Base-by-base conservation (phyloP, 164 flowering plant species). In the Tetrastigma voinierianum region DNA sequence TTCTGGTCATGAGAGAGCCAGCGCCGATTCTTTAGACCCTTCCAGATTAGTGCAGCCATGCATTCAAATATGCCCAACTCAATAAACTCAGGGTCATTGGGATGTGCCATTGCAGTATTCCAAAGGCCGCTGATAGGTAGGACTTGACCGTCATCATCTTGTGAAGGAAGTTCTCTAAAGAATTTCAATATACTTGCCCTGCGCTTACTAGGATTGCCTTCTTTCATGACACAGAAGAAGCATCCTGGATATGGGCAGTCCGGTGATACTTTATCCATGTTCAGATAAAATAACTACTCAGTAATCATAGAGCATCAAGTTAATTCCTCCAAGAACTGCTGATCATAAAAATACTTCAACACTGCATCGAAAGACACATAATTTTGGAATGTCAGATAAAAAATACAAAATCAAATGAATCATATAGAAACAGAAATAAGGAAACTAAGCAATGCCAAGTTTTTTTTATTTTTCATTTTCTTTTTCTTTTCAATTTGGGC, bases 71-170 rank as follows among this genome's bases (percentile, higher is more conserved):
- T 90, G 48, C 99, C 98, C 70, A 93, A 76, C 62, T 93, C 96
- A 55, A 90, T 85, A 80, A 96, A 96, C 77, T 96, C 99, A 14
- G n/a, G n/a, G 45, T 96, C 99, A 71, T 96, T 96, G 3, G 99
- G 99, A 80, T 96, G 99, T 24, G 99, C 96, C 99, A 96, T 96
- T 16, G 99, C 99, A 47, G 98, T 91, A 75, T 96, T 96, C n/a
- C 99, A 96, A 49, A 93, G 90, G 67, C 98, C 98, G 79, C 98
- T 96, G 32, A 93, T 91, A 11, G 97, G 98, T 17, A 96, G 98
- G 70, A 96, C 99, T 79, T 96, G 99, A 64, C 98, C 98, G 74
- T 96, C 97, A 49, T 96, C 97, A 73, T n/a, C n/a, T n/a, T 88
- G 96, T 14, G 89, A 86, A 52, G 98, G 98, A 73, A 96, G 97